Base-by-base conservation (phyloP, 495 filamentous ascomycete genomes). In the Tuber brumale region DNA sequence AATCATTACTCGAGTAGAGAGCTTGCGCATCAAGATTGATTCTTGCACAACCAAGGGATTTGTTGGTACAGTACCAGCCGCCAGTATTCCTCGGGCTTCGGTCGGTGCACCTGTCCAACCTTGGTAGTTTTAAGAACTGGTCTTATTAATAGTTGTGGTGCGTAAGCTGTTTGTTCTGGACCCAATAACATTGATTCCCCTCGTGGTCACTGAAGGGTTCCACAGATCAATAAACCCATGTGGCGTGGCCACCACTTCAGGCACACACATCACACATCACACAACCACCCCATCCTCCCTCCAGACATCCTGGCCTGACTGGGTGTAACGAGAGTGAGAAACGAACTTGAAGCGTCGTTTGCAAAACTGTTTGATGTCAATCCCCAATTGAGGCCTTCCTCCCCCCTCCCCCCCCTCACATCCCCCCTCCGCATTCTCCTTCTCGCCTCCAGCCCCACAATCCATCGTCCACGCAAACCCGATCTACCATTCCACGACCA, bases 401-500 rank as follows among this genome's bases (percentile, higher is more conserved):
- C n/a, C 51, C 9, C 27, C 51, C 23, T 2, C 37, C 57, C 27
- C 31, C 27, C 3, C 27, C 27, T 66, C 57, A 0, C 57, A 66
- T 66, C 27, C 27, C 57, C 57, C 5, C 27, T n/a, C 12, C 3
- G 12, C n/a, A 8, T 6, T 6, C 27, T 31, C 57, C 57, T 66
- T 31, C 57, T 66, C 57, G 57, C 12, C 27, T 66, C 27, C n/a
- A 14, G n/a, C 57, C 57, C 57, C 57, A 66, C 57, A 31, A 66
- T 66, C 57, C 57, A 66, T 66, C 57, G 18, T 66, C 57, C 57
- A 66, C 57, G 27, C 57, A 66, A 66, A 66, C 57, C 57, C 57
- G 57, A 66, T 66, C 57, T 66, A 31, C 57, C 57, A 66, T 66
- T 31, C 57, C 57, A 66, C 27, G 31, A 66, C 27, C 27, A 31